Base-by-base conservation (phyloP, 2,329 filamentous ascomycete genomes). In the Fusarium burgessii region DNA sequence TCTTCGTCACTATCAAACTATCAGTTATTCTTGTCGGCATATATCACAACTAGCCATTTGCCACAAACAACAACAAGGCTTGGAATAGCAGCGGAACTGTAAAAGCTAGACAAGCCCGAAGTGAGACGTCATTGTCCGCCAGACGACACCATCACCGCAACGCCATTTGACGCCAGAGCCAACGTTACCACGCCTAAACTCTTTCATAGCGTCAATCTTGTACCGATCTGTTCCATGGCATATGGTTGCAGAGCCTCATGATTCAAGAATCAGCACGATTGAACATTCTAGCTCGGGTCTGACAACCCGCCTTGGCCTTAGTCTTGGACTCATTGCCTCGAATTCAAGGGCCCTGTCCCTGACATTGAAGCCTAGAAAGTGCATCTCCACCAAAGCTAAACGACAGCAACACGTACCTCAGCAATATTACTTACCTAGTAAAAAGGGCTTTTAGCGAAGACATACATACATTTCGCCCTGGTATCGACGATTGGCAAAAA, bases 221-320 rank as follows among this genome's bases (percentile, higher is more conserved):
- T 42, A 45, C 40, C 40, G 29, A 57, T 54, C 59, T 41, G 45
- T 43, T 50, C 27, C 55, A 42, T 54, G 25, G 29, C 40, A 47
- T 38, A 66, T 41, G 61, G 54, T 70, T 63, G 68, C 73, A 75
- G 73, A 75, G 73, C 73, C 72, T 75, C 74, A 76, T 52, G 52
- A 55, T 74, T 70, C 72, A 75, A 62, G 47, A 61, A 63, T n/a
- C 47, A 54, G 57, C 47, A 49, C 50, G 13, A 52, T 57, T 50
- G 40, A 72, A 54, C 15, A 52, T 62, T 65, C 56, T 72, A 62
- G 69, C 52, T 71, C 55, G 43, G 45, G 52, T 51, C 49, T 52
- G 66, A 50, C 50, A 71, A 23, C 58, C 52, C 62, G 40, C 43
- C 54, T 68, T 56, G 62, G 47, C 38, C 58, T 41, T 51, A 33